phyloP scores from a whole-genome alignment of 331 rosid genomes.

The Malus hybrid region DNA sequence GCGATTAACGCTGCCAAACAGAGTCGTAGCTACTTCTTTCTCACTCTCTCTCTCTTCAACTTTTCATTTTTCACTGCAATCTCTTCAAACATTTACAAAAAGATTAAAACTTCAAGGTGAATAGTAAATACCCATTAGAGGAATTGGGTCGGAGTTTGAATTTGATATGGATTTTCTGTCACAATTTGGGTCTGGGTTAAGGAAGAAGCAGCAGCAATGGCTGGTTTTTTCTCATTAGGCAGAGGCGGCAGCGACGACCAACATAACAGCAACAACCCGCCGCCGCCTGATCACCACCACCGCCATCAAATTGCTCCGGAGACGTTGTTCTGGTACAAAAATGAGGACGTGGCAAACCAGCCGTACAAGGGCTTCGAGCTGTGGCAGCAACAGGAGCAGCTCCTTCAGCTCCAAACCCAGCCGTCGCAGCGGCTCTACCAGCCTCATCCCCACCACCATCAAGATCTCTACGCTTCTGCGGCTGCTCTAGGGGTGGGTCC shows the following conservation, averaged over 20 bases:
- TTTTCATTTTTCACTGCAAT: not conserved
- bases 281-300: not conserved
- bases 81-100: not conserved
- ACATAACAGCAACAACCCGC: slow-evolving; percentile 10
- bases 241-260: slow-evolving; percentile 18
- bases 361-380: slow-evolving; percentile 46
- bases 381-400: slow-evolving; percentile 66
- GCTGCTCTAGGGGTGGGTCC: slow-evolving; percentile 64
- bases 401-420: slow-evolving; percentile 40
- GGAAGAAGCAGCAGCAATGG: slow-evolving; percentile 42
- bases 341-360: slow-evolving; percentile 42
- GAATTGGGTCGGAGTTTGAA: slow-evolving; percentile 13
- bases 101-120: not conserved
- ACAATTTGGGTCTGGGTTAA: slow-evolving; percentile 26
- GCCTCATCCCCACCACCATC: slow-evolving; percentile 24
- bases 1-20: slow-evolving; percentile 41
- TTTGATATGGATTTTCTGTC: slow-evolving; percentile 74
- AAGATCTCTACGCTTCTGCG: slow-evolving; percentile 63
- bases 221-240: slow-evolving; percentile 83
- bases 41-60: not conserved
- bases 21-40: not conserved
- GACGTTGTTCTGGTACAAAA: slow-evolving; percentile 49
- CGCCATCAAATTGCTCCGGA: slow-evolving; percentile 37
- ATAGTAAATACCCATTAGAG: not conserved
- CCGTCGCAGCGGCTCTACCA: slow-evolving; percentile 17